Evolutionary conservation across 2,329 filamentous ascomycete genomes (phyloP).

Genomic region (Fusarium nygamai): DNA sequence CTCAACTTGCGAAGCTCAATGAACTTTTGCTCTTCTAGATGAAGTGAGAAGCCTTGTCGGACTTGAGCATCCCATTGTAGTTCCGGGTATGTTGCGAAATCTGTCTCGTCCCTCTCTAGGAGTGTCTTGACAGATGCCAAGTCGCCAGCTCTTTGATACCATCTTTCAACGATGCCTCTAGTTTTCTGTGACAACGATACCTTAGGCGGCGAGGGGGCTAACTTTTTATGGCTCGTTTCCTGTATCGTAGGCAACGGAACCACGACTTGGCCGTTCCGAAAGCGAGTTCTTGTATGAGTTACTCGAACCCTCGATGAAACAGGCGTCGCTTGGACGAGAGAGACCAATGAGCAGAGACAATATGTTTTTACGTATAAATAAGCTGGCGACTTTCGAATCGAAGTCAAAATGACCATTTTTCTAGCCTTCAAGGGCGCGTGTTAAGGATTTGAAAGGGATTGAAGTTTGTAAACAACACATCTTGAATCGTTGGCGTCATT

Average conservation of each 20-base stretch:
- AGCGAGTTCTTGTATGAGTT: neutral
- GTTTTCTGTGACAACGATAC: neutral
- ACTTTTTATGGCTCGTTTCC: accelerated
- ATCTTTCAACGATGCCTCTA: neutral
- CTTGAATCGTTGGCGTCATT: slow-evolving; percentile 5
- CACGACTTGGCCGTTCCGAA: neutral
- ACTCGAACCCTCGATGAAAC: slow-evolving; percentile 27
- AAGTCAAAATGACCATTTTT: slow-evolving; percentile 37
- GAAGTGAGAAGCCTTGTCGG: slow-evolving; percentile 17
- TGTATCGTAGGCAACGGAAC: neutral
- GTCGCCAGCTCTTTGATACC: slow-evolving; percentile 31
- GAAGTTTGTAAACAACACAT: neutral
- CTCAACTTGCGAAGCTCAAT: slow-evolving; percentile 17
- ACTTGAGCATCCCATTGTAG: slow-evolving; percentile 34
- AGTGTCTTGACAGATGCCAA: slow-evolving; percentile 22
- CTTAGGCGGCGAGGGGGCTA: accelerated
- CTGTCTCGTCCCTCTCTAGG: slow-evolving; percentile 14
- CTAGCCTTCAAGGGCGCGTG: neutral
- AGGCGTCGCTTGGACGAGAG: slow-evolving; percentile 34
- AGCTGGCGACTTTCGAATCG: slow-evolving; percentile 36
- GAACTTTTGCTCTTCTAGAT: slow-evolving; percentile 18
- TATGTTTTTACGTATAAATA: slow-evolving; percentile 40
- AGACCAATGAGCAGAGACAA: slow-evolving; percentile 35
- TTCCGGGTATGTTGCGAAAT: slow-evolving; percentile 31
- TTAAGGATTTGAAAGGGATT: accelerated